These are phyloP conservation scores for Globisporangium splendens DNA, from an alignment of 352 stramenopile species.

Conservation along the genomic window DNA sequence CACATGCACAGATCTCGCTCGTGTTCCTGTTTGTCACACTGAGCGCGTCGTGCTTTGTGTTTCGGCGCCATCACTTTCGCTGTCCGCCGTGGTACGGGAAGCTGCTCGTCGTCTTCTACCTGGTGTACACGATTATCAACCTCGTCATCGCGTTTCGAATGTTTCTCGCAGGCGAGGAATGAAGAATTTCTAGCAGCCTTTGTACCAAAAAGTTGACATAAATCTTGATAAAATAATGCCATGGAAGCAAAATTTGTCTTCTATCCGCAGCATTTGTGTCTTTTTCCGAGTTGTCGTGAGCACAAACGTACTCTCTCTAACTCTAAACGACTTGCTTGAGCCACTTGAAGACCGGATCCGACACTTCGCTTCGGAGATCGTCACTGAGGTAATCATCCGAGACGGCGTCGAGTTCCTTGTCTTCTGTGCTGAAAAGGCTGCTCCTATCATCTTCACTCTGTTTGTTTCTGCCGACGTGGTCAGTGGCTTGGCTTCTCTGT, in stretches of 20 bases:
- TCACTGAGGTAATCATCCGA: constrained; percentile 25
- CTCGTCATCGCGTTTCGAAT: constrained; percentile 45
- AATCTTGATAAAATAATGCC: constrained; percentile 5
- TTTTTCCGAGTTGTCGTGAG: neutral
- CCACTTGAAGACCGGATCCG: constrained; percentile 57
- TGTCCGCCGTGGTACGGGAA: constrained; percentile 74
- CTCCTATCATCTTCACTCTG: neutral
- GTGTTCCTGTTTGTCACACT: constrained; percentile 64
- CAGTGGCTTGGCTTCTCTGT: neutral
- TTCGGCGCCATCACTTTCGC: constrained; percentile 43
- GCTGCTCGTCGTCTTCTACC: constrained; percentile 64
- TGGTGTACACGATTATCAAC: constrained; percentile 71
- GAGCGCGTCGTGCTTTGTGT: constrained; percentile 44
- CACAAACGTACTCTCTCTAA: neutral
- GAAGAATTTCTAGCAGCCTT: neutral
- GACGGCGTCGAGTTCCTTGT: constrained; percentile 4
- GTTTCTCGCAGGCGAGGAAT: constrained; percentile 3
- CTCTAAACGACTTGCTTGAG: constrained; percentile 39
- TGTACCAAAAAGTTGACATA: neutral
- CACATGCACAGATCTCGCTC: constrained; percentile 73
- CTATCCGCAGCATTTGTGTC: neutral
- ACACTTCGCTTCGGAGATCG: constrained; percentile 30
- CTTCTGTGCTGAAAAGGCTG: constrained; percentile 5
- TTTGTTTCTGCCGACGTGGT: neutral
- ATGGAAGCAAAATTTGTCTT: constrained; percentile 1